Conservation (phyloP, 129 eudicot genomes). For the Mikania micrantha region DNA sequence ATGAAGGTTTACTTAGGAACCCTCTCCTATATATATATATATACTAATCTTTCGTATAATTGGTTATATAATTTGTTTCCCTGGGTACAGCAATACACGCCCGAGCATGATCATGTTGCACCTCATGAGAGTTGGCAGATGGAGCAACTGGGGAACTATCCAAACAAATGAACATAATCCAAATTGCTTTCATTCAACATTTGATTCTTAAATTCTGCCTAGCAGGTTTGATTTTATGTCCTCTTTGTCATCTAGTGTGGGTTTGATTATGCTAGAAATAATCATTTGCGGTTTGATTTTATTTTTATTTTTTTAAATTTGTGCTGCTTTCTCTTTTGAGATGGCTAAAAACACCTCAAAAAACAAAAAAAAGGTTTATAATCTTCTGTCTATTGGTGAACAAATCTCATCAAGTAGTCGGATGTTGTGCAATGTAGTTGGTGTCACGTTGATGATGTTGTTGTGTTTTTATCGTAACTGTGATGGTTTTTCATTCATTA, state of each 20-base stretch:
- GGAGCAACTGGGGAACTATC: constrained; percentile 65
- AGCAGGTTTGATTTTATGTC: constrained; percentile 2
- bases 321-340: not conserved
- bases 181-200: constrained; percentile 22
- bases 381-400: constrained; percentile 5
- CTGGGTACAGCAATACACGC: constrained; percentile 48
- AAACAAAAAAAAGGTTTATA: not conserved
- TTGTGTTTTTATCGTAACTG: not conserved
- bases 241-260: constrained; percentile 11
- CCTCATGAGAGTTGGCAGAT: constrained; percentile 96
- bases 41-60: too few species aligned
- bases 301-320: too few species aligned
- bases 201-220: constrained; percentile 19
- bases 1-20: too few species aligned
- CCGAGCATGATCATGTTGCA: constrained; percentile 63
- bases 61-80: constrained; percentile 9
- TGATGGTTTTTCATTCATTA: not conserved
- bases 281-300: not conserved
- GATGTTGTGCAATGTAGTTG: not conserved
- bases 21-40: too few species aligned
- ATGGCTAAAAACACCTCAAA: constrained; percentile 9
- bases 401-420: not conserved
- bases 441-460: not conserved
- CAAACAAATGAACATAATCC: constrained; percentile 31
- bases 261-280: constrained; percentile 19